Base-by-base conservation (phyloP, 2,329 filamentous ascomycete species). In the Phaeosphaeria sp. region DNA sequence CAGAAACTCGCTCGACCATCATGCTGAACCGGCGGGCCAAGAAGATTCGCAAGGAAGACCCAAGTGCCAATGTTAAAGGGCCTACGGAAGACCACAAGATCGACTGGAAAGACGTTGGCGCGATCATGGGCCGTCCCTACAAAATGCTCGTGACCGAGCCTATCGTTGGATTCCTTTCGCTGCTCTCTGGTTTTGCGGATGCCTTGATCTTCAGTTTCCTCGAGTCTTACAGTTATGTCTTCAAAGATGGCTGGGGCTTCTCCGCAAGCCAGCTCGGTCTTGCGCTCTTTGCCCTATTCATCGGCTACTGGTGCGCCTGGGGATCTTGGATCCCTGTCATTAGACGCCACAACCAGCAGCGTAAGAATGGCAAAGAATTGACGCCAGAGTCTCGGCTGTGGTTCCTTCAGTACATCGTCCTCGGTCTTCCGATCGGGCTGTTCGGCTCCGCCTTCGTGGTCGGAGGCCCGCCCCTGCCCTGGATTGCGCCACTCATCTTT, bases 161-260 rank as follows among this genome's bases (percentile, higher is more conserved):
- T 13, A 91, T 92, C 57, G 89, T 92, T 9, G 78, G 89, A 9
- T 86, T 84, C 23, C 80, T 92, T 13, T 91, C 89, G 1, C 82
- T 92, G 1, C 85, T 92, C 7, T 89, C 85, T 3, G 89, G 90
- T 27, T 92, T 92, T 80, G 87, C 84, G 6, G 90, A 92, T 57
- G 88, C 89, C 6, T 83, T 92, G 15, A 91, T 92, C 77, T 92
- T 92, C 80, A 90, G 89, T 78, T 90, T 90, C 72, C 87, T 91
- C 53, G 87, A 91, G 72, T 89, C 86, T 0, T 92, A 91, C 65
- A 77, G 79, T 0, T 80, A 89, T 2, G 87, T 92, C 5, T 90
- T 90, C 66, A 75, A 79, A 11, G 86, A 91, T 68, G 54, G 59
- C 18, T 91, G 88, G 87, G 68, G 76, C 22, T 92, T 91, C 64